phyloP scores from a whole-genome alignment of 805 yeast species.

The Candida vaughaniae region DNA sequence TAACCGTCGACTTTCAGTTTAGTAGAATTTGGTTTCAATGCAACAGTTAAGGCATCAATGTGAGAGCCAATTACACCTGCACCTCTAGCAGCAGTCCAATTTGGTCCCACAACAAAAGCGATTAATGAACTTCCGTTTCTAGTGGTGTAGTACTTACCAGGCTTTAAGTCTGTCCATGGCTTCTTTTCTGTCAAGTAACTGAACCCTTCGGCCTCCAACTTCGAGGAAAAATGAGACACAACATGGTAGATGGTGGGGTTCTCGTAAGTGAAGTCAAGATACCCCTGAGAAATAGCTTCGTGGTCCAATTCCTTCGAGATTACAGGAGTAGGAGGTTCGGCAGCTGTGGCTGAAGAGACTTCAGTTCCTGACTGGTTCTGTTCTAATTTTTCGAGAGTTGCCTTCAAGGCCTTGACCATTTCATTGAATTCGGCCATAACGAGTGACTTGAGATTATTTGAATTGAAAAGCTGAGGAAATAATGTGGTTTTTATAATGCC shows the following conservation, averaged over 20 bases:
- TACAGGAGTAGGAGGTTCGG: neutral
- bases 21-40: conserved; percentile 17
- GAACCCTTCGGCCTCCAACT: conserved; percentile 29
- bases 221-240: conserved; percentile 20
- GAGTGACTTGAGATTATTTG: no score
- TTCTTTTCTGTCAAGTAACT: conserved; percentile 23
- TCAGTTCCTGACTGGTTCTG: neutral
- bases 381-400: conserved; percentile 10
- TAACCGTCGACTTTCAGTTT: conserved; percentile 29
- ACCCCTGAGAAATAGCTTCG: conserved; percentile 14
- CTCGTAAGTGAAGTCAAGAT: conserved; percentile 30
- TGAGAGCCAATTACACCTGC: conserved; percentile 24
- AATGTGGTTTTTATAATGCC: neutral
- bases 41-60: conserved; percentile 36
- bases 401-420: conserved; percentile 14
- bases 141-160: conserved; percentile 21
- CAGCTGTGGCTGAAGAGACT: neutral
- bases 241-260: conserved; percentile 45
- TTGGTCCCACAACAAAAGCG: conserved; percentile 38
- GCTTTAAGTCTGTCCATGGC: conserved; percentile 14
- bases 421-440: conserved; percentile 14
- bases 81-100: conserved; percentile 29
- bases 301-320: conserved; percentile 3
- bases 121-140: conserved; percentile 33
- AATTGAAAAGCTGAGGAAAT: neutral